Conservation (phyloP, 306 rosid species). For the Mimosa pudica region DNA sequence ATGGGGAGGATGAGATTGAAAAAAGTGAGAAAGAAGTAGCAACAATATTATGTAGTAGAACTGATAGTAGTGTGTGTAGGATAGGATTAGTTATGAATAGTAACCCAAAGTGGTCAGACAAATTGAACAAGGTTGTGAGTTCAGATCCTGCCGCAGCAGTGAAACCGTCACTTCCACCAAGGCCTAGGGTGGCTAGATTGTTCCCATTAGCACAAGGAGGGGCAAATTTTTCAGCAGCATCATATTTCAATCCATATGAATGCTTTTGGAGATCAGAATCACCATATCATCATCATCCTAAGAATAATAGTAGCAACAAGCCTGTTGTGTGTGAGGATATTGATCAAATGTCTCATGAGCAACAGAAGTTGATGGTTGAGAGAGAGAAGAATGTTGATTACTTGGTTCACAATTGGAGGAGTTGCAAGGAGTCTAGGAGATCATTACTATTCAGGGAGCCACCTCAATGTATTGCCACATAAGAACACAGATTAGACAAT, state of each 20-base stretch:
- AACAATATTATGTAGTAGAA: constrained; percentile 40
- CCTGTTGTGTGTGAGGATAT: constrained; percentile 32
- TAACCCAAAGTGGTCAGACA: constrained; percentile 55
- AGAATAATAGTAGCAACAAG: constrained; percentile 31
- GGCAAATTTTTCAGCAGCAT: constrained; percentile 13
- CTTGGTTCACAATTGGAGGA: constrained; percentile 57
- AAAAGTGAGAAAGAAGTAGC: constrained; percentile 41
- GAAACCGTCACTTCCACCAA: constrained; percentile 71
- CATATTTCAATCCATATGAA: constrained; percentile 63
- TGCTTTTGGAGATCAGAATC: constrained; percentile 69
- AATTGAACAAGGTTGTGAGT: constrained; percentile 51
- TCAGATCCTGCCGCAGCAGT: constrained; percentile 48
- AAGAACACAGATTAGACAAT: background rate
- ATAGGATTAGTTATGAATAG: constrained; percentile 55
- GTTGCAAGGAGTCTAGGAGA: constrained; percentile 77
- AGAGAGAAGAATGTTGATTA: constrained; percentile 75
- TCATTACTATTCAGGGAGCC: constrained; percentile 75
- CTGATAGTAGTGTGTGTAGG: constrained; percentile 47
- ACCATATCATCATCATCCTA: constrained; percentile 32
- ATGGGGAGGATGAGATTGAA: constrained; percentile 25
- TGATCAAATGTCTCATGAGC: constrained; percentile 39
- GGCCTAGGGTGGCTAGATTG: constrained; percentile 49
- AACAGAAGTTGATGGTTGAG: constrained; percentile 48
- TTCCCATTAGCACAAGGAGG: constrained; percentile 41
- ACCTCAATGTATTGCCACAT: constrained; percentile 77